Conservation (phyloP, 129 eudicot species). For the Arctium lappa region DNA sequence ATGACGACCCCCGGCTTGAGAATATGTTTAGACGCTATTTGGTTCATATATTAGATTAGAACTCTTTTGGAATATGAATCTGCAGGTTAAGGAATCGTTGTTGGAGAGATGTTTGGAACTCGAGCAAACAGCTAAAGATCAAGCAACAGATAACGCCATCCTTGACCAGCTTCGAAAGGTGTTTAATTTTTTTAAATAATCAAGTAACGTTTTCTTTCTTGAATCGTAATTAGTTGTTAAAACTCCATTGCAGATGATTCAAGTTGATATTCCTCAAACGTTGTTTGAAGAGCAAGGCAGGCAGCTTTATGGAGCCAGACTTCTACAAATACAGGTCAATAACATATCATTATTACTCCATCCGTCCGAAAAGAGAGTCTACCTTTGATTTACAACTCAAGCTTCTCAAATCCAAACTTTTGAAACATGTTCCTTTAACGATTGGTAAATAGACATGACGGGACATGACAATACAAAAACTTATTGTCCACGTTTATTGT, state of each 20-base stretch:
- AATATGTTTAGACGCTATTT: background rate
- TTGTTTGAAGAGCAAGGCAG: slow-evolving; percentile 96
- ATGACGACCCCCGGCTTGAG: background rate
- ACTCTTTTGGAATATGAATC: background rate
- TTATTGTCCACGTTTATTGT: background rate
- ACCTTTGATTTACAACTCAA: background rate
- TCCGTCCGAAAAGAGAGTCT: background rate
- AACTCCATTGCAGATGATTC: slow-evolving; percentile 59
- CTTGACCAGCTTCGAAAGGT: slow-evolving; percentile 86
- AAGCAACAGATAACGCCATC: slow-evolving; percentile 92
- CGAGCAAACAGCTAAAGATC: slow-evolving; percentile 93
- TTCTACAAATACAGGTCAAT: slow-evolving; percentile 85
- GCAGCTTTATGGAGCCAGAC: slow-evolving; percentile 84
- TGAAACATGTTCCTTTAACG: background rate
- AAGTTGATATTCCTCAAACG: slow-evolving; percentile 84
- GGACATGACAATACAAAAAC: background rate
- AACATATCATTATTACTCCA: background rate
- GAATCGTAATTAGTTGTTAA: background rate
- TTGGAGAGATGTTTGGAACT: slow-evolving; percentile 67
- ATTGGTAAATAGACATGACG: background rate
- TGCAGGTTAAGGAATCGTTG: slow-evolving; percentile 73
- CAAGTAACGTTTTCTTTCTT: background rate
- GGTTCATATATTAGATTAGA: background rate
- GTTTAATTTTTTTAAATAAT: background rate
- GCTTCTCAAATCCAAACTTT: background rate